phyloP scores from a whole-genome alignment of 2,329 filamentous ascomycete genomes.

The Blastomyces percursus region DNA sequence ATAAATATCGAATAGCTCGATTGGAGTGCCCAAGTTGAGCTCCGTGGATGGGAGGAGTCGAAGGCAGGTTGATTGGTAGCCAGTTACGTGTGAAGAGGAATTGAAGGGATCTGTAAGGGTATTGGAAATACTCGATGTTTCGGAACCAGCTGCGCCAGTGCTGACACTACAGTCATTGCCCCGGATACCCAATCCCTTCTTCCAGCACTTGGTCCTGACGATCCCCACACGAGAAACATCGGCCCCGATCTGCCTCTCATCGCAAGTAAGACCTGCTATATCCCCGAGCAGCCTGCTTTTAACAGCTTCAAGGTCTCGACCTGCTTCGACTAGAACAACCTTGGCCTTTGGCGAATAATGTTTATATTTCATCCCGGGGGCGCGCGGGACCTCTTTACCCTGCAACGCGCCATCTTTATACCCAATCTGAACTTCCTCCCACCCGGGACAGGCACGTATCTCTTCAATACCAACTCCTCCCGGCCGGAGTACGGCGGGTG shows the following conservation, averaged over 20 bases:
- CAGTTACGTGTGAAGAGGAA: background rate
- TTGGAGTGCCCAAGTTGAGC: slow-evolving; percentile 8
- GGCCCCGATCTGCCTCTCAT: slow-evolving; percentile 14
- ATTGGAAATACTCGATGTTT: background rate
- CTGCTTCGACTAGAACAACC: slow-evolving; percentile 69
- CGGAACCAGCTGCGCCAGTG: background rate
- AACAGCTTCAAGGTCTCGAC: slow-evolving; percentile 22
- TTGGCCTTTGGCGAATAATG: slow-evolving; percentile 88
- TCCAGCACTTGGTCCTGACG: slow-evolving; percentile 26
- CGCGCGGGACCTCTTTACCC: slow-evolving; percentile 57
- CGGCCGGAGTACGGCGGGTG: slow-evolving; percentile 72
- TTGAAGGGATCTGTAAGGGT: background rate
- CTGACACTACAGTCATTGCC: background rate
- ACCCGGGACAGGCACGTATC: slow-evolving; percentile 61
- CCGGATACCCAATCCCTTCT: slow-evolving; percentile 9
- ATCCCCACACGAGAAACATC: slow-evolving; percentile 18
- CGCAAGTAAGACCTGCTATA: slow-evolving; percentile 26
- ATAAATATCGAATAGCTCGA: slow-evolving; percentile 53
- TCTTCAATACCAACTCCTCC: slow-evolving; percentile 79
- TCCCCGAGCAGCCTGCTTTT: slow-evolving; percentile 26
- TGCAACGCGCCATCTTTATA: slow-evolving; percentile 67
- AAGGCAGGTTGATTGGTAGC: background rate
- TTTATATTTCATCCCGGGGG: slow-evolving; percentile 98
- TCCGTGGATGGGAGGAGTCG: background rate
- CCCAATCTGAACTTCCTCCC: slow-evolving; percentile 64